Conservation (phyloP, 2,329 filamentous ascomycete species). For the Trichoderma simmonsii region DNA sequence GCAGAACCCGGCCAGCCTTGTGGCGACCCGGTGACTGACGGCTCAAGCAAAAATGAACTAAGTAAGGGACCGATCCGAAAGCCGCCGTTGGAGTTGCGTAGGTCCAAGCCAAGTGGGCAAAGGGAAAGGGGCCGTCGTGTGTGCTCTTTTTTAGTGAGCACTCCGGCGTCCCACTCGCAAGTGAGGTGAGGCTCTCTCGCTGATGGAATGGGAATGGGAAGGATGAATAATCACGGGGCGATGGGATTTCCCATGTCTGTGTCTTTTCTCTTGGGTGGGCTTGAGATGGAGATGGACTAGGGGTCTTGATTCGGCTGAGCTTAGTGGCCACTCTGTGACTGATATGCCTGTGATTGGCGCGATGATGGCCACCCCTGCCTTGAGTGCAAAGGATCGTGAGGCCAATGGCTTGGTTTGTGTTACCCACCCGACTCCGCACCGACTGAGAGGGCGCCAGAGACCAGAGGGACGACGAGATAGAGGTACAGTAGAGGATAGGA, state of each 20-base stretch:
- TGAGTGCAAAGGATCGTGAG: conserved; percentile 3
- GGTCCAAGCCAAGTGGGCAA: conserved; percentile 1
- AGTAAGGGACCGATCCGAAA: not conserved
- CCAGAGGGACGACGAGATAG: not conserved
- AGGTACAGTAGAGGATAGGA: not conserved
- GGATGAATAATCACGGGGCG: conserved; percentile 18
- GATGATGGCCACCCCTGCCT: conserved; percentile 9
- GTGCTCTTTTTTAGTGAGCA: conserved; percentile 3
- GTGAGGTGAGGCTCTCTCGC: not conserved
- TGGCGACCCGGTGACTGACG: not conserved
- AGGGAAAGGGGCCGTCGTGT: conserved; percentile 8
- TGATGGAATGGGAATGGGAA: not conserved
- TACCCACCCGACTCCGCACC: conserved; percentile 8
- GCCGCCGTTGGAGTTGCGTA: not conserved
- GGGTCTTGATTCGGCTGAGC: conserved; percentile 12
- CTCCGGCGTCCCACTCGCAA: conserved; percentile 6
- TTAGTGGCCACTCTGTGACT: conserved; percentile 11
- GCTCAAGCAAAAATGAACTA: not conserved
- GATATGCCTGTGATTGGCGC: conserved; percentile 9
- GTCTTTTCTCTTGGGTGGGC: conserved; percentile 3
- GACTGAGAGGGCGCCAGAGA: not conserved
- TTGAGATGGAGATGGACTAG: not conserved
- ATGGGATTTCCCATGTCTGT: conserved; percentile 8
- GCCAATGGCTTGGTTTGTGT: conserved; percentile 4
- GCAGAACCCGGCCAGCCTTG: not conserved